A percentile compares a stretch with the other conserved stretches of the same genome.
Evolutionary conservation across 495 filamentous ascomycete genomes (phyloP).

Genomic region (Xylaria nigripes): DNA sequence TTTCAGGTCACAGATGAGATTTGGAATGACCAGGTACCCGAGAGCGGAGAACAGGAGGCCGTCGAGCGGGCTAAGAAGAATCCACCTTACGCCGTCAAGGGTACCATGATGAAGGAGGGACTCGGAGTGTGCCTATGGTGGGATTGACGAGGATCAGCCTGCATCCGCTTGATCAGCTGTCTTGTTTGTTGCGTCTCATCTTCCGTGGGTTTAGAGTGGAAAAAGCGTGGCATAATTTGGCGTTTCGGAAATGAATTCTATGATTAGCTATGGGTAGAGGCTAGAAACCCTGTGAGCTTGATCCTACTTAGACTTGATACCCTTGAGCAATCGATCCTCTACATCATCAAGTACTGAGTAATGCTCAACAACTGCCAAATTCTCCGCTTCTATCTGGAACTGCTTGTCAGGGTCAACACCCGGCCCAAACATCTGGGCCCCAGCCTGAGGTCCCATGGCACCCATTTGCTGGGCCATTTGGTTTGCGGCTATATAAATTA

Average conservation of each 20-base stretch:
- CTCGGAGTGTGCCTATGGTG: slow-evolving; percentile 49
- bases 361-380: slow-evolving; percentile 88
- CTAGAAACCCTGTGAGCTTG: neutral
- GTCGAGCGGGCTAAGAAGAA: slow-evolving; percentile 38
- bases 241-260: slow-evolving; percentile 13
- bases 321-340: slow-evolving; percentile 68
- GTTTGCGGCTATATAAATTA: slow-evolving; percentile 61
- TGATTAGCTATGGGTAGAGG: slow-evolving; percentile 9
- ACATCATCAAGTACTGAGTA: slow-evolving; percentile 81
- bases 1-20: slow-evolving; percentile 75
- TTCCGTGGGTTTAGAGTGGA: slow-evolving; percentile 8
- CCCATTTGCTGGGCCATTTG: slow-evolving; percentile 95
- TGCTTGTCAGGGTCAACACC: slow-evolving; percentile 94
- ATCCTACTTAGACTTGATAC: slow-evolving; percentile 34
- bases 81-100: slow-evolving; percentile 61
- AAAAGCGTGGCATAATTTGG: slow-evolving; percentile 5
- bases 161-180: neutral
- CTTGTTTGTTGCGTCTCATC: slow-evolving; percentile 1
- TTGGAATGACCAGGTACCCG: slow-evolving; percentile 82
- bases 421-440: slow-evolving; percentile 72
- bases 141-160: slow-evolving; percentile 24
- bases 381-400: slow-evolving; percentile 85
- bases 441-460: slow-evolving; percentile 60
- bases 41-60: slow-evolving; percentile 49
- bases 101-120: slow-evolving; percentile 47